These are phyloP conservation scores for Aureobasidium namibiae DNA, from an alignment of 2,329 filamentous ascomycete species.

Conservation along the genomic window DNA sequence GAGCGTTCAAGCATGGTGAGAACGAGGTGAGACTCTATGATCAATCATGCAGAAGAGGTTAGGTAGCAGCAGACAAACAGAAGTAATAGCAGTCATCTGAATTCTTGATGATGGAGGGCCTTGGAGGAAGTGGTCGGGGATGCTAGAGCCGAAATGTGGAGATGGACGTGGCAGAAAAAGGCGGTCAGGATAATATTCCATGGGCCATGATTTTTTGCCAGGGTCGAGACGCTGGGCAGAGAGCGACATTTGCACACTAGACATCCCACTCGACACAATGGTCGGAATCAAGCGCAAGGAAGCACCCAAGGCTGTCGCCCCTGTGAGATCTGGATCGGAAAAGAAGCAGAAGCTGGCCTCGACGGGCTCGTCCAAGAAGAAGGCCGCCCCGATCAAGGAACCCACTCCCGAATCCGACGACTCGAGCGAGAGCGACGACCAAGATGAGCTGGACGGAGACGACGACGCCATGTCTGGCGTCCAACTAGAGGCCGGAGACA, in stretches of 20 bases:
- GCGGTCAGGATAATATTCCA: too few relatives aligned
- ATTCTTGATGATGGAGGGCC: too few relatives aligned
- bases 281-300: conserved; percentile 33
- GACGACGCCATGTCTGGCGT: conserved; percentile 7
- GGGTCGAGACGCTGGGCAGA: neutral
- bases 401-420: conserved; percentile 7
- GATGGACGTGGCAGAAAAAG: neutral
- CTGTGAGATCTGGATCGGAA: conserved; percentile 19
- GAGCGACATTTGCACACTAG: neutral
- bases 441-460: conserved; percentile 7
- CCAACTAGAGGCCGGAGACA: conserved; percentile 7
- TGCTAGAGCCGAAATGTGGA: too few relatives aligned
- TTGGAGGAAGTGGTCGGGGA: too few relatives aligned
- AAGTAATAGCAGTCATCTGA: too few relatives aligned
- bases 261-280: conserved; percentile 19
- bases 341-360: conserved; percentile 34
- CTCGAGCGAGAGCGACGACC: conserved; percentile 10
- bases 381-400: conserved; percentile 2
- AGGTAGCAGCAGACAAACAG: too few relatives aligned
- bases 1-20: too few relatives aligned
- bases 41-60: too few relatives aligned
- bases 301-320: conserved; percentile 27
- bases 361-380: conserved; percentile 6
- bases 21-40: too few relatives aligned
- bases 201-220: neutral